Base-by-base conservation (phyloP, 345 rosid species). In the Melaleuca quinquenervia region DNA sequence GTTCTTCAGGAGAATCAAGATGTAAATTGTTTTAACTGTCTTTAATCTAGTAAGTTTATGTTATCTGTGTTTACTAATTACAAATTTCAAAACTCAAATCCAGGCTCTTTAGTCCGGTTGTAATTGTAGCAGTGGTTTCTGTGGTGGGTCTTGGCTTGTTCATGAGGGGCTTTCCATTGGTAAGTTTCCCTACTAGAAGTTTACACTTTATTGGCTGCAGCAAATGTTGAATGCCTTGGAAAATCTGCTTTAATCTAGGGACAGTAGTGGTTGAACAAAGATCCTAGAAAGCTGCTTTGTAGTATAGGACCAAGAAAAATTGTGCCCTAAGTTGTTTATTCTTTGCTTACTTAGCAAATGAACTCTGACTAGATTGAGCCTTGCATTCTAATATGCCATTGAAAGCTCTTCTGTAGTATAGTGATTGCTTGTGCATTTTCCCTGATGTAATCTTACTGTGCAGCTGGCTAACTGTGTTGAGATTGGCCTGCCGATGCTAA, bases 401-500 rank as follows among this genome's bases (percentile, higher is more conserved):
- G 45, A 29, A 14, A 50, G 44, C 84, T 82, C 44, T 82, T 82
- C 58, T n/a, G 58, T 82, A 18, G 48, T 18, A 18, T 70, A 18
- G 80, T 70, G 48, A 70, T 36, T 22, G 48, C 80, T 70, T 70
- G 48, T 36, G 48, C 80, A 70, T 20, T 70, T 70, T 70, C 1
- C 26, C 80, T 70, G 48, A 36, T 36, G 48, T 70, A 70, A 49
- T 89, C 22, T 70, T 84, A 32, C n/a, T 78, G 51, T 86, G 83
- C 95, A 97, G 99, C 98, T 97, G 82, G 99, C 95, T 64, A 94
- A 91, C 62, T 97, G 99, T 44, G 95, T 94, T 86, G 98, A 97
- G 92, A 87, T 97, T 74, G 99, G 99, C 87, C 93, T 97, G 87
- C 99, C 99, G 5, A 95, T 96, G 98, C 93, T 97, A 88, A 92